A percentile compares a stretch with the other conserved stretches of the same genome.
phyloP scores from a whole-genome alignment of 73 alveolate genomes.

The Paramecium biaurelia region DNA sequence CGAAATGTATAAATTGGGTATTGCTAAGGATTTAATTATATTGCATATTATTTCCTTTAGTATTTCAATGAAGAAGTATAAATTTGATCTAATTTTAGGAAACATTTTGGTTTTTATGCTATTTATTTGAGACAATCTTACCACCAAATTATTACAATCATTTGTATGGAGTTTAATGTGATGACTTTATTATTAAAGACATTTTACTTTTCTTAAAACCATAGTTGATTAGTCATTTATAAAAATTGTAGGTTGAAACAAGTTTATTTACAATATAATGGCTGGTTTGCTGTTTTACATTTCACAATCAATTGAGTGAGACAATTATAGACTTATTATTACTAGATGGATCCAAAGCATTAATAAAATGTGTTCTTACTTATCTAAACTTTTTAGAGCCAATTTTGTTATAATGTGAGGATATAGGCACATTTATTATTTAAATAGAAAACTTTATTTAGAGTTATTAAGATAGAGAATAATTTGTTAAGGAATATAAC shows the following conservation, averaged over 20 bases:
- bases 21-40: slow-evolving; percentile 63
- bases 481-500: not conserved
- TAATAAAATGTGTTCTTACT: not conserved
- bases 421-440: not conserved
- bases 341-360: slow-evolving; percentile 16
- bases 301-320: not conserved
- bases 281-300: slow-evolving; percentile 59
- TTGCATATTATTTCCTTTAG: slow-evolving; percentile 13
- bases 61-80: slow-evolving; percentile 41
- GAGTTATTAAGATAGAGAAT: not conserved
- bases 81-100: not conserved
- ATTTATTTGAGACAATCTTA: slow-evolving; percentile 41
- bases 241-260: slow-evolving; percentile 8
- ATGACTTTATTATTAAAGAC: slow-evolving; percentile 40
- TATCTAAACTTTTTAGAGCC: not conserved
- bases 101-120: slow-evolving; percentile 54
- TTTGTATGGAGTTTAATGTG: slow-evolving; percentile 55
- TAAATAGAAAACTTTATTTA: not conserved
- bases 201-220: not conserved
- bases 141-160: slow-evolving; percentile 61
- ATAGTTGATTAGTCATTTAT: not conserved
- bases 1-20: slow-evolving; percentile 55
- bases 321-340: not conserved
- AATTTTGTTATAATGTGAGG: not conserved
- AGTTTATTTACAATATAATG: slow-evolving; percentile 38